These are phyloP conservation scores for Cairneyella variabilis DNA, from an alignment of 495 filamentous ascomycete species.

Conservation along the genomic window DNA sequence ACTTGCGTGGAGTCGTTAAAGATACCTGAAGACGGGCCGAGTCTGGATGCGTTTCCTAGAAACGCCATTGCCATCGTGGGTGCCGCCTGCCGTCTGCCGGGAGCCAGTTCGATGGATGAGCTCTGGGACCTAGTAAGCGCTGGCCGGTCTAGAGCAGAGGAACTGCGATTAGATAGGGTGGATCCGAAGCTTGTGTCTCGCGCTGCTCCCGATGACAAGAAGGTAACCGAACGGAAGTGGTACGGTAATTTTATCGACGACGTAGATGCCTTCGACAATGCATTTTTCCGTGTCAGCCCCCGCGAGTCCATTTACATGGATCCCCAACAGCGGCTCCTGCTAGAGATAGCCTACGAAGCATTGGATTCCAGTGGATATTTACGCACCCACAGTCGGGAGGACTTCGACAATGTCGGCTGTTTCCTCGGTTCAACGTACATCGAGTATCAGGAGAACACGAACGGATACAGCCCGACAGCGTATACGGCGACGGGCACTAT, in stretches of 20 bases:
- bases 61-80: not conserved
- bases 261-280: conserved; percentile 53
- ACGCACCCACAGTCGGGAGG: not conserved
- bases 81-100: not conserved
- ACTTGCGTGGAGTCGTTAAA: too few relatives aligned
- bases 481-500: conserved; percentile 37
- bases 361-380: conserved; percentile 44
- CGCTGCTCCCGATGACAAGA: too few relatives aligned
- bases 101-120: not conserved
- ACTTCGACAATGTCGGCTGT: not conserved
- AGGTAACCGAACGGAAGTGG: not conserved
- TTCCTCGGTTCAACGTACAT: conserved; percentile 28
- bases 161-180: not conserved
- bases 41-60: not conserved
- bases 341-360: conserved; percentile 54
- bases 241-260: conserved; percentile 42
- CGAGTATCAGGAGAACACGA: conserved; percentile 41
- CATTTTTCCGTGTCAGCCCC: conserved; percentile 53
- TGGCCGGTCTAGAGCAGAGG: not conserved
- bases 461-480: conserved; percentile 31
- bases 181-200: too few relatives aligned
- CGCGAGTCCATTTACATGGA: conserved; percentile 56
- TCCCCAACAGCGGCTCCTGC: conserved; percentile 49
- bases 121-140: not conserved
- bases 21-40: too few relatives aligned